Evolutionary conservation across 305 asterid species (phyloP).

Genomic region (Solanum hybrid): DNA sequence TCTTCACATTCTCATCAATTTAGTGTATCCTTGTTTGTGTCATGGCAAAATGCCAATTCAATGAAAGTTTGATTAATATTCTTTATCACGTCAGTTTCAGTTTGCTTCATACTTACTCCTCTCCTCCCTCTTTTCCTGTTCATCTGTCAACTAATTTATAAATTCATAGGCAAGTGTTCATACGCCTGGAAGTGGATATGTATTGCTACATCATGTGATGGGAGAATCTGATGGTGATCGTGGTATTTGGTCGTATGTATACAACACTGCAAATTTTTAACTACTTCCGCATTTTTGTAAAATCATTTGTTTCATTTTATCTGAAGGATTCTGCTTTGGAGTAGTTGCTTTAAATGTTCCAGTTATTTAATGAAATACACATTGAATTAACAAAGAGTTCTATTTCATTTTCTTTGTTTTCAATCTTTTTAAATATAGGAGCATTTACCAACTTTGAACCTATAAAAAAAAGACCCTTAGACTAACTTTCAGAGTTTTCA

Average conservation of each 20-base stretch:
- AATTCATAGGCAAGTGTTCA: slow-evolving; percentile 58
- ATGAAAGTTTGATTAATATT: neutral
- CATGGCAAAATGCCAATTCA: neutral
- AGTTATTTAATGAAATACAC: neutral
- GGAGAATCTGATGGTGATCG: slow-evolving; percentile 96
- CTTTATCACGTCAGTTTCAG: neutral
- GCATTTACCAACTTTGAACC: neutral
- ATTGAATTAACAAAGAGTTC: neutral
- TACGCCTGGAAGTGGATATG: slow-evolving; percentile 98
- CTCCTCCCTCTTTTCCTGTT: neutral
- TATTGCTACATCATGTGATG: slow-evolving; percentile 92
- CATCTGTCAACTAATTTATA: neutral
- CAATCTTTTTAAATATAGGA: neutral
- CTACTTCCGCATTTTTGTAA: neutral
- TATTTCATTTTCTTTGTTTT: neutral
- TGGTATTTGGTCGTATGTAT: slow-evolving; percentile 96
- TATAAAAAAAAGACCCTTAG: neutral
- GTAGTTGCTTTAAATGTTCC: neutral
- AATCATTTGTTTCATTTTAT: neutral
- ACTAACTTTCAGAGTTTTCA: neutral
- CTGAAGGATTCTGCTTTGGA: neutral
- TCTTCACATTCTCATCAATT: neutral
- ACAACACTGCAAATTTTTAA: neutral
- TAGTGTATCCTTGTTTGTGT: neutral
- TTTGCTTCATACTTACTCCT: neutral